A percentile compares a stretch with the other conserved stretches of the same genome.
These are phyloP conservation scores for Silene coronaria DNA, from an alignment of 179 eudicot species.

Conservation along the genomic window DNA sequence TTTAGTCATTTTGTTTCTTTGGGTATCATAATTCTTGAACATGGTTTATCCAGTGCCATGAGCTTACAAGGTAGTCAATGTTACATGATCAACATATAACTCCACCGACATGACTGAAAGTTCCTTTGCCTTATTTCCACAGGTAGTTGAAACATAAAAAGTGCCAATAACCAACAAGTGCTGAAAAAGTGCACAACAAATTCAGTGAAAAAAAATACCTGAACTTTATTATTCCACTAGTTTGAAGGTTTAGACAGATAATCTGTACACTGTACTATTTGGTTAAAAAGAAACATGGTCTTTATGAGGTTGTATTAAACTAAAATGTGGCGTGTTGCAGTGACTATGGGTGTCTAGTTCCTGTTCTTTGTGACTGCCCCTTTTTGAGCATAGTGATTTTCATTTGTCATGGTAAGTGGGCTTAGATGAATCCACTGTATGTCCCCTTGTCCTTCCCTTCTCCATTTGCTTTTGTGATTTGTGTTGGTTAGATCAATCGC, in stretches of 20 bases:
- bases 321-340: constrained; percentile 7
- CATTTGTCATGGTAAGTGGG: constrained; percentile 4
- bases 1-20: not conserved
- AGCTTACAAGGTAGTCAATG: not conserved
- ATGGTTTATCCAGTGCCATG: not conserved
- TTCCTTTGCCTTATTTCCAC: not conserved
- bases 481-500: not conserved
- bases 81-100: not conserved
- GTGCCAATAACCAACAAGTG: not conserved
- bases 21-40: not conserved
- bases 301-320: not conserved
- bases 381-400: not conserved
- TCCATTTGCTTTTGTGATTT: constrained; percentile 12
- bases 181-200: not conserved
- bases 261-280: not conserved
- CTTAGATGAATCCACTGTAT: constrained; percentile 4
- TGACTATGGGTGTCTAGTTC: constrained; percentile 2
- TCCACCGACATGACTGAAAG: not conserved
- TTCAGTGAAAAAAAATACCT: not conserved
- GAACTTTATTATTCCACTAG: not conserved
- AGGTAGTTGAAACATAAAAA: not conserved
- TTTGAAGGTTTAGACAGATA: not conserved
- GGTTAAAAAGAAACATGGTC: not conserved
- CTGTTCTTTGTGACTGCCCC: not conserved
- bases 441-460: not conserved